Conservation (phyloP, 345 rosid species). For the Geranium brycei region DNA sequence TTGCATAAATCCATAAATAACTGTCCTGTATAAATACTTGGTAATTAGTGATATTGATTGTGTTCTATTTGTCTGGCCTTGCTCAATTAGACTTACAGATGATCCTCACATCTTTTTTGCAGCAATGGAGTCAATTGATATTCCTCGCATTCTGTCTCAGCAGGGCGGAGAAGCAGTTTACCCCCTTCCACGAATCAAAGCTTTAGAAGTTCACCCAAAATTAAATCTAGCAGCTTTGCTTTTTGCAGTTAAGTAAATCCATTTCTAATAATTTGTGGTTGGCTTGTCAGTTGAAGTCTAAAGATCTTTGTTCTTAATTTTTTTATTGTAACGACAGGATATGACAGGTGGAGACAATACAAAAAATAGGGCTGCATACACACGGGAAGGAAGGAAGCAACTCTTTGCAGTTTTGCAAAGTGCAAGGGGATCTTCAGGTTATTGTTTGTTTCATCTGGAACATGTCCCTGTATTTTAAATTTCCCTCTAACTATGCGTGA, state of each 20-base stretch:
- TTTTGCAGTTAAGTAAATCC: constrained; percentile 63
- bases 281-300: constrained; percentile 10
- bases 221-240: constrained; percentile 74
- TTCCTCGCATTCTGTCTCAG: constrained; percentile 80
- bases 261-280: constrained; percentile 7
- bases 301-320: constrained; percentile 6
- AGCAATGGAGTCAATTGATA: constrained; percentile 82
- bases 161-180: constrained; percentile 97
- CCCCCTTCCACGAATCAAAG: constrained; percentile 73
- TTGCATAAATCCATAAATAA: too few species aligned
- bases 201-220: constrained; percentile 85
- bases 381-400: constrained; percentile 94
- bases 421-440: constrained; percentile 99
- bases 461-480: constrained; percentile 4
- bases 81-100: neutral
- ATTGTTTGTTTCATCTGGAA: constrained; percentile 9
- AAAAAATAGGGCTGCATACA: constrained; percentile 69
- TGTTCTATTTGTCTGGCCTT: neutral
- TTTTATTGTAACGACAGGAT: constrained; percentile 36
- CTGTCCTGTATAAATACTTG: too few species aligned
- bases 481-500: neutral
- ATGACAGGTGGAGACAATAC: constrained; percentile 42
- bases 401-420: constrained; percentile 95
- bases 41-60: too few species aligned
- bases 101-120: constrained; percentile 14